These are phyloP conservation scores for Saksenaea vasiformis DNA, from an alignment of 371 early-diverging fungal genomes.

Conservation along the genomic window DNA sequence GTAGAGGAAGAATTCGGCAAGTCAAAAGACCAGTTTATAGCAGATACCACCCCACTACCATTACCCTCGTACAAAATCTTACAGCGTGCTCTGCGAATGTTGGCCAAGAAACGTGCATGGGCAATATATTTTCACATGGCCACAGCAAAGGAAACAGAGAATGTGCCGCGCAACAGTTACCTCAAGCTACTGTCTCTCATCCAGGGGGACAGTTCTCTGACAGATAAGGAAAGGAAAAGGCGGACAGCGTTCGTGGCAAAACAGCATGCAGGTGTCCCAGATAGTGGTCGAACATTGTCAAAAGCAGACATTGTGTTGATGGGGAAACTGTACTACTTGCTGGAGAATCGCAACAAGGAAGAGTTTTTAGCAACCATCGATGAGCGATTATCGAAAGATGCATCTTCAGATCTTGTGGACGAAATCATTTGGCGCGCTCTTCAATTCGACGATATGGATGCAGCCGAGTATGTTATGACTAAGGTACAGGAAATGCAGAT, in stretches of 20 bases:
- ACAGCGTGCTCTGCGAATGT: slow-evolving; percentile 17
- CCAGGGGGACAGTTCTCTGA: slow-evolving; percentile 19
- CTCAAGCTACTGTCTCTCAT: slow-evolving; percentile 31
- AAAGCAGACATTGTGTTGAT: slow-evolving; percentile 26
- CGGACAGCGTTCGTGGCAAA: slow-evolving; percentile 26
- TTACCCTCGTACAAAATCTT: slow-evolving; percentile 33
- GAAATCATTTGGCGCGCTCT: slow-evolving; percentile 28
- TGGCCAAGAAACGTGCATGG: slow-evolving; percentile 22
- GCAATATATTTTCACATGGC: slow-evolving; percentile 23
- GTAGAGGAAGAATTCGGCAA: slow-evolving; percentile 22
- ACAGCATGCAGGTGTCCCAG: slow-evolving; percentile 14
- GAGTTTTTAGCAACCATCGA: neutral
- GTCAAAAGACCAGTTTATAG: slow-evolving; percentile 23
- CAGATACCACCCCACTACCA: slow-evolving; percentile 25
- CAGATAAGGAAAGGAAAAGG: slow-evolving; percentile 18
- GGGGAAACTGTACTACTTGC: slow-evolving; percentile 23
- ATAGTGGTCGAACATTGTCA: slow-evolving; percentile 21
- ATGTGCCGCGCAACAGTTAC: slow-evolving; percentile 25
- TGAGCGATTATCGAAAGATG: neutral
- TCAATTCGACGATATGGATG: neutral
- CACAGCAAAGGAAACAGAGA: slow-evolving; percentile 1
- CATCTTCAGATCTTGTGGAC: slow-evolving; percentile 20
- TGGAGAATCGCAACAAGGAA: slow-evolving; percentile 6
- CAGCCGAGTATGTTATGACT: slow-evolving; percentile 10
- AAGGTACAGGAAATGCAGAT: neutral